These are phyloP conservation scores for Trifolium pratense DNA, from an alignment of 306 rosid genomes.

Conservation along the genomic window DNA sequence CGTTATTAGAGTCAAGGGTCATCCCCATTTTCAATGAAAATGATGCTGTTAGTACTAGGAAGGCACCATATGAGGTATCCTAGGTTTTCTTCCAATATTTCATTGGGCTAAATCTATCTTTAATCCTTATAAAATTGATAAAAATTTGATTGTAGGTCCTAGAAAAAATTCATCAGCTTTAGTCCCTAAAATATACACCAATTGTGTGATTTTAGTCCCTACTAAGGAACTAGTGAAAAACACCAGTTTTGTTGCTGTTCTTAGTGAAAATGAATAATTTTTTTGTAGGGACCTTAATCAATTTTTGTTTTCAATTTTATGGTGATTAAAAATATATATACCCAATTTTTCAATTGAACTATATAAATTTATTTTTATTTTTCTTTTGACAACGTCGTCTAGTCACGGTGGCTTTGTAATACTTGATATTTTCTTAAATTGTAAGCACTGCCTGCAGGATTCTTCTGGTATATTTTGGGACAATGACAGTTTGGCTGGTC, in stretches of 20 bases:
- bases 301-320: neutral
- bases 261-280: neutral
- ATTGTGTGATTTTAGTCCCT: neutral
- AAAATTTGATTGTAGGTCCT: neutral
- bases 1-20: conserved; percentile 68
- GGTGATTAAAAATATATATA: neutral
- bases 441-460: conserved; percentile 66
- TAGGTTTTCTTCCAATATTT: conserved; percentile 24
- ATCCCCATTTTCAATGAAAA: conserved; percentile 97
- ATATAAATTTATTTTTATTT: neutral
- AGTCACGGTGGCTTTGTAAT: conserved; percentile 26
- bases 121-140: neutral
- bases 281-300: neutral
- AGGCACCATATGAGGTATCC: conserved; percentile 81
- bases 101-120: conserved; percentile 1
- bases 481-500: conserved; percentile 94
- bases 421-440: conserved; percentile 37
- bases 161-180: neutral
- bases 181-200: neutral
- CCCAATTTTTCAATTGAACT: neutral
- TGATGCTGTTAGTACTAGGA: conserved; percentile 95
- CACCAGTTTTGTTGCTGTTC: neutral
- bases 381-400: conserved; percentile 6
- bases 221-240: neutral
- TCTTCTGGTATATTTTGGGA: conserved; percentile 98